phyloP scores from a whole-genome alignment of 495 filamentous ascomycete species.

The Geoglossum glabrum region DNA sequence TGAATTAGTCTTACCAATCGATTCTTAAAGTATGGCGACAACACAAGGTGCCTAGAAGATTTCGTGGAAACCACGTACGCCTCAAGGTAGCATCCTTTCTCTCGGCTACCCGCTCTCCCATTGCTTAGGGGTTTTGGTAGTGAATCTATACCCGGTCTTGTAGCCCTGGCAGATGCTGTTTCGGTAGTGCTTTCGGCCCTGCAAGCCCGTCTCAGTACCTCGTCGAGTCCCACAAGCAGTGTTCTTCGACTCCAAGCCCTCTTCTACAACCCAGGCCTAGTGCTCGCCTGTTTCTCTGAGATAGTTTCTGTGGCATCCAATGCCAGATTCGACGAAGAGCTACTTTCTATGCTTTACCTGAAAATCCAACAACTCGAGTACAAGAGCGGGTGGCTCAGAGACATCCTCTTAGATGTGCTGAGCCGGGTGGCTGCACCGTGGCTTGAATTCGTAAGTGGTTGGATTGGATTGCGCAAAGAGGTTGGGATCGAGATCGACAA shows the following conservation, averaged over 20 bases:
- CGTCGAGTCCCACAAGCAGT: slow-evolving; percentile 23
- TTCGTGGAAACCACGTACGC: slow-evolving; percentile 28
- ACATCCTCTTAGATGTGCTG: slow-evolving; percentile 45
- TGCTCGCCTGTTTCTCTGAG: slow-evolving; percentile 39
- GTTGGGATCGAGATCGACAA: slow-evolving; percentile 17
- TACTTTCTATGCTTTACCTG: slow-evolving; percentile 47
- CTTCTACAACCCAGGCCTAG: slow-evolving; percentile 38
- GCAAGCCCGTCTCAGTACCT: slow-evolving; percentile 31
- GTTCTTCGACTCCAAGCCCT: slow-evolving; percentile 49
- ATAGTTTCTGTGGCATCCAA: slow-evolving; percentile 35
- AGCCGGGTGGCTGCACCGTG: slow-evolving; percentile 45
- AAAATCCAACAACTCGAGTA: slow-evolving; percentile 43
- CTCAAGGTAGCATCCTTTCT: slow-evolving; percentile 4
- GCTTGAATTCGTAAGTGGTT: slow-evolving; percentile 49
- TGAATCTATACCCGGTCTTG: slow-evolving; percentile 25
- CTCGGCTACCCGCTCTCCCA: background rate
- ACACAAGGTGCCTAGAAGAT: slow-evolving; percentile 21
- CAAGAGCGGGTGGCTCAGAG: slow-evolving; percentile 35
- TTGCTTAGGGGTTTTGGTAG: background rate
- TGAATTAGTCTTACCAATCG: slow-evolving; percentile 27
- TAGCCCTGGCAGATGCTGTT: slow-evolving; percentile 42
- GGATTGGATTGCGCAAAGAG: slow-evolving; percentile 52
- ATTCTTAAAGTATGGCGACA: slow-evolving; percentile 39
- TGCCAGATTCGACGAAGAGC: slow-evolving; percentile 40
- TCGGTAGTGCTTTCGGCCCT: slow-evolving; percentile 32